A percentile compares a stretch with the other conserved stretches of the same genome.
phyloP scores from a whole-genome alignment of 1,139 yeast genomes.

The Geotrichum candidum region DNA sequence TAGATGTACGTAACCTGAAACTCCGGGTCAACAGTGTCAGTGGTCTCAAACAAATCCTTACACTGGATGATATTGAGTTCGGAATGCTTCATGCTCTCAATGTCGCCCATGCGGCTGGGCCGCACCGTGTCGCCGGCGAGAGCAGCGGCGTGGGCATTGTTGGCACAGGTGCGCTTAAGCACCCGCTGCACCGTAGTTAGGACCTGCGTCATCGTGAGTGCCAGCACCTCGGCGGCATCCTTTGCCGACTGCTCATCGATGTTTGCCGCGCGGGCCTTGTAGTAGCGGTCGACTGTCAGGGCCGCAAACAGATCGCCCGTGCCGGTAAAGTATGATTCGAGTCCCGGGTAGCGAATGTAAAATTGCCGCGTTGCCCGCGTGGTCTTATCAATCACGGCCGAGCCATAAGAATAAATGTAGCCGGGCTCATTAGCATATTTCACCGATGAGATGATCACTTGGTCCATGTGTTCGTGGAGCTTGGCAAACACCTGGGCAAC shows the following conservation, averaged over 20 bases:
- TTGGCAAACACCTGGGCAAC: constrained; percentile 43
- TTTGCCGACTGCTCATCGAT: constrained; percentile 16
- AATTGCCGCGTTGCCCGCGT: constrained; percentile 24
- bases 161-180: constrained; percentile 23
- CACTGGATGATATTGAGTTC: constrained; percentile 28
- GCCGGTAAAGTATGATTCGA: constrained; percentile 78
- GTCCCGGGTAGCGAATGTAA: constrained; percentile 47
- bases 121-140: constrained; percentile 20
- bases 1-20: neutral
- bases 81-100: constrained; percentile 27
- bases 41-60: constrained; percentile 18
- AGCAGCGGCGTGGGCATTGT: neutral
- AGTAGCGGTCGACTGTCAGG: constrained; percentile 55
- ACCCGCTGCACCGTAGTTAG: constrained; percentile 28
- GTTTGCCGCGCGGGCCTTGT: constrained; percentile 28
- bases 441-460: constrained; percentile 67
- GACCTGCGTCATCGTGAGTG: constrained; percentile 23
- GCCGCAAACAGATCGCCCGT: constrained; percentile 92
- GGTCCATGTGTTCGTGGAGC: constrained; percentile 39
- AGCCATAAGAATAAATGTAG: constrained; percentile 39
- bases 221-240: constrained; percentile 27
- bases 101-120: constrained; percentile 25
- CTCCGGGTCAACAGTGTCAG: constrained; percentile 2
- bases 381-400: constrained; percentile 2
- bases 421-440: constrained; percentile 27